Evolutionary conservation across 305 asterid species (phyloP), one percentile per base, ranked within the genome.

Genomic region (Nicotiana rustica): DNA sequence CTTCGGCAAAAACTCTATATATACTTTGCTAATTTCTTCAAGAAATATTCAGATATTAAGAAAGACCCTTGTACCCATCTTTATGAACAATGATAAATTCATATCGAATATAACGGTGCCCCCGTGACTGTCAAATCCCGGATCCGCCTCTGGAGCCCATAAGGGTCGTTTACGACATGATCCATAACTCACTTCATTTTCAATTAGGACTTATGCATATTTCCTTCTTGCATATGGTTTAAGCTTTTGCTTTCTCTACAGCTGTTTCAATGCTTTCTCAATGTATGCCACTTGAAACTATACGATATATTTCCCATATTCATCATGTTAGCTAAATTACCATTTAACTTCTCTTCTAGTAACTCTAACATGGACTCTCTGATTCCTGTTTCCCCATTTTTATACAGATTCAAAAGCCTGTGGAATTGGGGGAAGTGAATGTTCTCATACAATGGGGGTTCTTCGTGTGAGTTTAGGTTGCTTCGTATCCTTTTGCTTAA

Each of bases 401-500:
- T 59, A 15, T 88, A 87, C 91, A 96, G 98, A 92, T 89, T 89
- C 97, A 29, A 93, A 87, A 87, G 93, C 92, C 36, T 94, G 99
- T 83, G 92, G 93, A 10, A 86, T 86, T 14, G 90, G 88, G 47
- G 92, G 92, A 78, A 81, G 73, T 6, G 93, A 88, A 84, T 94
- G 99, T 79, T 88, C 88, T 86, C 97, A 91, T 67, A 90, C 97
- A 10, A 89, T 92, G 92, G 98, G 99, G 82, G 99, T 96, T 80
- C 98, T 96, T 85, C 94, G 99, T 10, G 95, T 94, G 88, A 96
- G 99, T 66, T 90, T 92, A 77, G 99, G 98, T 86, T 94, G 99
- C 86, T 94, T 93, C 12, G 97, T 96, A 94, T 94, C 99, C 90
- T 90, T 89, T 44, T 56, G 60, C 36, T 21, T 10, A 12, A 69